phyloP scores from a whole-genome alignment of 495 filamentous ascomycete species.

The Usnea hakonensis region DNA sequence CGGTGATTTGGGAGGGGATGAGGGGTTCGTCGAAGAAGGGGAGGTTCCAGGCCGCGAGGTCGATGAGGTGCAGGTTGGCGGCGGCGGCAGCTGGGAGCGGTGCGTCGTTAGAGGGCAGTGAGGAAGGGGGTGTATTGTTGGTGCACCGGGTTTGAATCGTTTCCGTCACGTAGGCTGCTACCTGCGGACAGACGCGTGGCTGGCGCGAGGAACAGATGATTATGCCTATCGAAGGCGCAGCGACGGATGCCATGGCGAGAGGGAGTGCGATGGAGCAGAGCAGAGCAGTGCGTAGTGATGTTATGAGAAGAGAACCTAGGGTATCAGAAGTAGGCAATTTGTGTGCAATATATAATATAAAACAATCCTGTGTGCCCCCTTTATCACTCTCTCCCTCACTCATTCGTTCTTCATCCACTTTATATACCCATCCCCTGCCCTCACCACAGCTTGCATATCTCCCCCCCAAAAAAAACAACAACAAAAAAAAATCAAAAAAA shows the following conservation, averaged over 20 bases:
- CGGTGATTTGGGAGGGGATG: not conserved
- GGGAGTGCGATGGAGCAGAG: not conserved
- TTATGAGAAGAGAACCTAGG: too few species aligned
- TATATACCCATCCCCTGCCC: too few species aligned
- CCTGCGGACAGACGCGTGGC: not conserved
- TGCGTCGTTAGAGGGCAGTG: not conserved
- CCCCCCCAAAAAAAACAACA: too few species aligned
- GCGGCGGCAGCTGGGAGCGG: not conserved
- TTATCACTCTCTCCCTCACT: too few species aligned
- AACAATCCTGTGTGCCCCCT: too few species aligned
- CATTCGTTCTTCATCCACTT: too few species aligned
- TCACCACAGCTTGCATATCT: too few species aligned
- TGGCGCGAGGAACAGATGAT: constrained; percentile 1
- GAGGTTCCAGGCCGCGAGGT: not conserved
- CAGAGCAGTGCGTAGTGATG: not conserved
- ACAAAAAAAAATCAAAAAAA: too few species aligned
- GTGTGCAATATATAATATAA: too few species aligned
- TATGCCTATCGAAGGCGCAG: not conserved
- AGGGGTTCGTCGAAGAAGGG: not conserved
- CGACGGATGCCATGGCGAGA: not conserved
- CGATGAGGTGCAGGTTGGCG: not conserved
- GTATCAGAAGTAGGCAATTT: too few species aligned
- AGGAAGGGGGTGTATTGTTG: not conserved
- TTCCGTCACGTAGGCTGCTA: too few species aligned
- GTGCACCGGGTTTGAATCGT: too few species aligned